Conservation (phyloP, 768 basidiomycete genomes). For the Tylopilus vinaceipallidus region DNA sequence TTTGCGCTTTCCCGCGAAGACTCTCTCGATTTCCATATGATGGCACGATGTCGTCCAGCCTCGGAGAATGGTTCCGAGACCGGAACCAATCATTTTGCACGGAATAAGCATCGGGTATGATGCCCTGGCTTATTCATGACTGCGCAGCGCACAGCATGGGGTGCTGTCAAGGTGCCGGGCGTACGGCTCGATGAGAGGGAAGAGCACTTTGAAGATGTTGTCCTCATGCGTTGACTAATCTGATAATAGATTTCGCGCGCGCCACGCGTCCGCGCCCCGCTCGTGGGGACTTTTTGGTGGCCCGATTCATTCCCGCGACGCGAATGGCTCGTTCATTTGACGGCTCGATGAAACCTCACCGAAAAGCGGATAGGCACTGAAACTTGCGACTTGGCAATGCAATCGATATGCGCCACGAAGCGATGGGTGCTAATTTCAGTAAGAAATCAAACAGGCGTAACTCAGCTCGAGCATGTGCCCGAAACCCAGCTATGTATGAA, state of each 20-base stretch:
- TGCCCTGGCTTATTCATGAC: not conserved
- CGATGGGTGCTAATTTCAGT: constrained; percentile 2
- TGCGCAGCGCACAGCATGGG: not conserved
- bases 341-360: not conserved
- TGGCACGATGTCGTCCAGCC: too few relatives aligned
- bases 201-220: not conserved
- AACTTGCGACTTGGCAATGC: not conserved
- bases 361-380: not conserved
- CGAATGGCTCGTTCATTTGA: too few relatives aligned
- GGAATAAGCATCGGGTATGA: not conserved
- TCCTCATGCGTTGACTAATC: not conserved
- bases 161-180: not conserved
- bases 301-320: constrained; percentile 25
- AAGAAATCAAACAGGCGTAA: constrained; percentile 2
- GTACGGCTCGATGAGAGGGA: too few relatives aligned
- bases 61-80: not conserved
- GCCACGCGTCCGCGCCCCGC: not conserved
- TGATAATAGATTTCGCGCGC: not conserved
- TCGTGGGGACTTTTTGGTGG: not conserved
- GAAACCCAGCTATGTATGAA: constrained; percentile 11
- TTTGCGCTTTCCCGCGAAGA: not conserved
- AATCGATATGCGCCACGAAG: not conserved
- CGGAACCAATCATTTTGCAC: constrained; percentile 1
- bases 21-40: too few relatives aligned
- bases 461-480: not conserved